Evolutionary conservation across 129 eudicot genomes (phyloP).

Genomic region (Tagetes patula): DNA sequence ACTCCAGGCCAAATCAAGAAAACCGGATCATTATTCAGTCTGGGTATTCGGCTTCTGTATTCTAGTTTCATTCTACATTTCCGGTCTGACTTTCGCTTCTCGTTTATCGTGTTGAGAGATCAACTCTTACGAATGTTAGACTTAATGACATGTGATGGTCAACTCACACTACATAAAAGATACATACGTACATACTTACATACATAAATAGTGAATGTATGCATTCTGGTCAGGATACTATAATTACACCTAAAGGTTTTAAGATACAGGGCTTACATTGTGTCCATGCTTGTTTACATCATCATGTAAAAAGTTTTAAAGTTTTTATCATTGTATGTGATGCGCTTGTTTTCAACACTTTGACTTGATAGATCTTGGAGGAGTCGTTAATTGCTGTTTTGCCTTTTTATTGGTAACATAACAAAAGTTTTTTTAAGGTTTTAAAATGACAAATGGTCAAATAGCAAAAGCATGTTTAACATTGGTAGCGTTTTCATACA

Average conservation of each 20-base stretch:
- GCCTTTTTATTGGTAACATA: neutral
- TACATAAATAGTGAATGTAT: neutral
- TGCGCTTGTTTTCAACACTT: too few relatives aligned
- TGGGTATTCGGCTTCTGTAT: neutral
- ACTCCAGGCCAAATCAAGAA: constrained; percentile 19
- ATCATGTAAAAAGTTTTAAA: too few relatives aligned
- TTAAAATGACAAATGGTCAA: neutral
- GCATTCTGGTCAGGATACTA: neutral
- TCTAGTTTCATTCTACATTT: constrained; percentile 20
- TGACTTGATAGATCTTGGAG: neutral
- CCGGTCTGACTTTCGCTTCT: neutral
- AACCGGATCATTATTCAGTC: neutral
- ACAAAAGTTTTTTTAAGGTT: too few relatives aligned
- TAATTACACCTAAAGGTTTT: neutral
- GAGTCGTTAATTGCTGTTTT: neutral
- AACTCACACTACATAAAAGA: too few relatives aligned
- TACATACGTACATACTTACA: neutral
- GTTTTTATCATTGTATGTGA: too few relatives aligned
- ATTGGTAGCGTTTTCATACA: too few relatives aligned
- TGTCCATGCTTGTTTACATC: too few relatives aligned
- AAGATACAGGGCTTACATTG: neutral
- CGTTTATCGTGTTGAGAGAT: neutral
- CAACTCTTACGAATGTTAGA: too few relatives aligned
- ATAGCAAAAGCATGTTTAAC: neutral
- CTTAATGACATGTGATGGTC: too few relatives aligned